Base-by-base conservation (phyloP, 169 alveolate genomes). In the Plasmodium inui region DNA sequence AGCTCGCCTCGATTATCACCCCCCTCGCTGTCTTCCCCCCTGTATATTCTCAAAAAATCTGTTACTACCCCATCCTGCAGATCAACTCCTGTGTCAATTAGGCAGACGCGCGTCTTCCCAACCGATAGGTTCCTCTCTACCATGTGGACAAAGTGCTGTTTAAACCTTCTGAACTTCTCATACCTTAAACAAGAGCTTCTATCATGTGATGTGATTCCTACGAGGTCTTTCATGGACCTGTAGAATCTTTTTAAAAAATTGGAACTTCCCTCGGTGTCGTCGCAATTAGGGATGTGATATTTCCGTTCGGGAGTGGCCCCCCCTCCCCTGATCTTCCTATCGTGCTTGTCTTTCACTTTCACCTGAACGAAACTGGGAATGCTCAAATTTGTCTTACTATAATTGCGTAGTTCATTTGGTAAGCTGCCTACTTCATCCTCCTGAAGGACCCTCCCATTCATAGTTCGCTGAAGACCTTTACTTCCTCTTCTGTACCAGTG, bases 51-150 rank as follows among this genome's bases (percentile, higher is more conserved):
- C 44, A 84, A 46, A 84, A 84, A 84, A 0, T 71, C 34, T 14
- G 57, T 34, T 19, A 84, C 55, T 26, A 84, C 28, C 34, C 6
- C 14, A 41, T 84, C 84, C 44, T 71, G 30, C 34, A 28, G 34
- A 84, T 84, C 74, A 12, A 70, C n/a, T 6, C 92, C 92, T 19
- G 92, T 71, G 82, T 50, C 92, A n/a, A 84, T 72, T 57, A 84
- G 78, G 22, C 92, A 84, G 10, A 84, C 78, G 22, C 44, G 41
- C 8, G 92, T 84, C 30, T 4, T 84, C 34, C 32, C 83, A 44
- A 84, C 57, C 30, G 92, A 41, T 34, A 71, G 10, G 32, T 50
- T 26, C 8, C 53, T 84, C 30, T 84, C 22, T 12, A 71, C 53
- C 71, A 72, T 41, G 78, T 71, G 44, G 9, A 19, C 50, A 9